phyloP scores from a whole-genome alignment of 2,329 filamentous ascomycete genomes.

The Coccinonectria pachysandricola region DNA sequence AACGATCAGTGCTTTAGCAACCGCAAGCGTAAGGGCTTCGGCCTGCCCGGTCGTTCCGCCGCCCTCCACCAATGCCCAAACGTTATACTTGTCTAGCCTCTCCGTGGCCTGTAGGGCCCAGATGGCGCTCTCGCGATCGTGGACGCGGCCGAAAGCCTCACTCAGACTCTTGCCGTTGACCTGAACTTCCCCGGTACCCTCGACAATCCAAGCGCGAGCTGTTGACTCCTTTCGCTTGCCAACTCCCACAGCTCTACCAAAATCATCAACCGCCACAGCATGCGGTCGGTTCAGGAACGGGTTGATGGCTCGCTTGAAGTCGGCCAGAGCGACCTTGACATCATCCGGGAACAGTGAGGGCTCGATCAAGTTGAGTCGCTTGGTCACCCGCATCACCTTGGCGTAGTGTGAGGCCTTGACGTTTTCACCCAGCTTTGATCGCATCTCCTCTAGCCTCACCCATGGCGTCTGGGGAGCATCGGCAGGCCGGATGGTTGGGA shows the following conservation, averaged over 20 bases:
- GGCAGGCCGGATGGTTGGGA: constrained; percentile 57
- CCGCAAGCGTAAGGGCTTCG: constrained; percentile 82
- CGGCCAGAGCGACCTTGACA: constrained; percentile 52
- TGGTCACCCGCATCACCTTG: constrained; percentile 63
- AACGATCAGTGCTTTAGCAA: constrained; percentile 77
- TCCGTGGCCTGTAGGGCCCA: constrained; percentile 81
- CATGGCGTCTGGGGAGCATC: constrained; percentile 68
- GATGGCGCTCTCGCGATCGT: constrained; percentile 88
- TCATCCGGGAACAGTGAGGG: constrained; percentile 63
- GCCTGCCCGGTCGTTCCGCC: constrained; percentile 93
- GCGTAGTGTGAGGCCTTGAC: constrained; percentile 71
- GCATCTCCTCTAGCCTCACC: constrained; percentile 70
- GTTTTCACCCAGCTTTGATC: constrained; percentile 57
- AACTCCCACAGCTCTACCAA: constrained; percentile 68
- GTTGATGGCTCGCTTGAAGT: constrained; percentile 68
- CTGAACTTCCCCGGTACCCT: constrained; percentile 81
- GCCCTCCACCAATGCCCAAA: constrained; percentile 76
- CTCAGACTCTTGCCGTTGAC: constrained; percentile 83
- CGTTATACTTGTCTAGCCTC: constrained; percentile 90
- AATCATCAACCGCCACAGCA: constrained; percentile 59
- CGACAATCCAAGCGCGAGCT: constrained; percentile 79
- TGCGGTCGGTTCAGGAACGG: constrained; percentile 54
- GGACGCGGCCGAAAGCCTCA: constrained; percentile 74
- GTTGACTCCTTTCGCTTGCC: constrained; percentile 82
- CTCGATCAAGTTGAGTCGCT: constrained; percentile 76